Base-by-base conservation (phyloP, 1,284 basidiomycete genomes). In the Exobasidium cylindrosporum region DNA sequence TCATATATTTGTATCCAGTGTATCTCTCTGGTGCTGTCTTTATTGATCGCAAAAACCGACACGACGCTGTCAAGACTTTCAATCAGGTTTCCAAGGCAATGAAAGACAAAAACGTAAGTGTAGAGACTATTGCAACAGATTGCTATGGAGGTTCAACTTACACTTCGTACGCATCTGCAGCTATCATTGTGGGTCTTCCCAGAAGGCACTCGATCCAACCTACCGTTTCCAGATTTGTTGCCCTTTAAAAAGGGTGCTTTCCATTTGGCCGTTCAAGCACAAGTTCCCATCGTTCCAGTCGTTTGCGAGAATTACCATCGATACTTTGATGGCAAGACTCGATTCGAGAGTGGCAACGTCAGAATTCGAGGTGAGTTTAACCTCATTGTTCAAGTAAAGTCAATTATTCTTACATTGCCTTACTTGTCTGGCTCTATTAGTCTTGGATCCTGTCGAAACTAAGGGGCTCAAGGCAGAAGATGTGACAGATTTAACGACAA, bases 201-300 rank as follows among this genome's bases (percentile, higher is more conserved):
- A 23, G 77, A 79, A 49, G 77, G 77, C 46, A 79, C 77, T 1
- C 86, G 96, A 13, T 73, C 70, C n/a, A 71, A 76, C 10, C 45
- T 77, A 14, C 69, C 75, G 0, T 67, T 72, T 0, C 77, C 77
- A 0, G 77, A 73, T 40, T 60, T 79, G 35, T 84, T 92, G 1
- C 89, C 92, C 0, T 90, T 99, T 83, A 99, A 99, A 83, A 99
- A 97, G 82, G 96, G 96, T 44, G 94, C 93, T 0, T 98, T 98
- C 85, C 92, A 98, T 78, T 85, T 97, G 40, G 95, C 96, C 13
- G 84, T 97, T 14, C 89, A 96, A 81, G 88, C 89, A 5, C 88
- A 88, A 24, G 66, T 83, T 0, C 65, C 82, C 78, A 88, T 99
- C 70, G 85, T 92, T 17, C 93, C 95, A 7, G 86, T 98, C 58